Base-by-base conservation (phyloP, 2,329 filamentous ascomycete species). In the Phyllosticta citrichinensis region DNA sequence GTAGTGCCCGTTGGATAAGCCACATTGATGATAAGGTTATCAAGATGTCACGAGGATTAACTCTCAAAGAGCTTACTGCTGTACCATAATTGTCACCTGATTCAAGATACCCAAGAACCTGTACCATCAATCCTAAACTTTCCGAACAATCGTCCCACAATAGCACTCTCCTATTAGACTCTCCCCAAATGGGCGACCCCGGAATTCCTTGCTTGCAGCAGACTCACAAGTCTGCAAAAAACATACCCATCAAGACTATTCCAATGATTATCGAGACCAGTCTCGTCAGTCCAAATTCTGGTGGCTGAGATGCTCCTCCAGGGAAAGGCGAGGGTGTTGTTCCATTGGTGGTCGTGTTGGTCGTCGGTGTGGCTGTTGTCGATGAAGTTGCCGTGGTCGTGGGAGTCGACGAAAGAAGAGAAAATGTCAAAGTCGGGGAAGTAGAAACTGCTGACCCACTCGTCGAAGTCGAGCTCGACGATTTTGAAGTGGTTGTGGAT, bases 221-320 rank as follows among this genome's bases (percentile, higher is more conserved):
- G 14, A n/a, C 20, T 58, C 40, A 64, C n/a, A 64, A 57, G 57
- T 64, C 62, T 12, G 62, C 62, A 50, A 64, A 64, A 1, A 57
- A 12, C 20, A 60, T 33, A 10, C 50, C 61, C 54, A 64, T 60
- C 11, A 50, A 24, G 5, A 56, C 47, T 2, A 64, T 62, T 2
- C 61, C 57, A 35, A 62, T 12, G 4, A 47, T 20, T 40, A 62
- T 56, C 17, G 52, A 52, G 27, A 61, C 53, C 17, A 62, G 17
- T 9, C 62, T 55, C 53, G 55, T 14, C 11, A 33, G 27, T 9
- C 60, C 60, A 19, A 62, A 64, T 9, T 25, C 57, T n/a, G 60
- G 60, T 3, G 55, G 27, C 25, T 54, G 40, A n/a, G 40, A 47
- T 19, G 40, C 40, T 5, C 12, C 30, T 5, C 59, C 59, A 2